phyloP scores from a whole-genome alignment of 306 rosid species.

The Geum urbanum region DNA sequence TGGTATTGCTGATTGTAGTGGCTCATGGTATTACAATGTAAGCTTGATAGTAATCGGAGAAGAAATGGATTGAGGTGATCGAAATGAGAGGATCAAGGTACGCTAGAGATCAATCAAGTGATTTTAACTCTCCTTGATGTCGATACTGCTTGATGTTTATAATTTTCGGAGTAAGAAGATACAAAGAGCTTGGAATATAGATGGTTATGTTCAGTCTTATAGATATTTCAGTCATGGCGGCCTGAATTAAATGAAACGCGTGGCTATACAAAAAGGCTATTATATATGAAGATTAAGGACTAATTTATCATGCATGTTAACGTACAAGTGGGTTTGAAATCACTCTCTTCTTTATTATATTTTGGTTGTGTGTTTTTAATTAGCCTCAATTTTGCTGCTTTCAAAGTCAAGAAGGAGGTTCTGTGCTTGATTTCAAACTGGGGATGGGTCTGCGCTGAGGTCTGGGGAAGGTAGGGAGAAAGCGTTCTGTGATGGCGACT shows the following conservation, averaged over 20 bases:
- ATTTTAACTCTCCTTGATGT: neutral
- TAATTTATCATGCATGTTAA: no score
- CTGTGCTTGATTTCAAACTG: conserved; percentile 13
- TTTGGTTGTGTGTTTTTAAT: neutral
- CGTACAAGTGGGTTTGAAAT: neutral
- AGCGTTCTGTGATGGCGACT: neutral
- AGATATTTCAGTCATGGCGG: conserved; percentile 15
- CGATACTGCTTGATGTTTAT: neutral
- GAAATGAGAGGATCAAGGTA: neutral
- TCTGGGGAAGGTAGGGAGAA: neutral
- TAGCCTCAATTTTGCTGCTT: neutral
- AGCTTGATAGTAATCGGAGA: neutral
- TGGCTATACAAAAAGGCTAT: no score
- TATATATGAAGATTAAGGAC: no score
- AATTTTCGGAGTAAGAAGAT: neutral
- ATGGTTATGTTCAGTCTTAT: neutral
- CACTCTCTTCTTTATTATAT: neutral
- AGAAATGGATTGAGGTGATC: neutral
- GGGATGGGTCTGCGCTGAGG: neutral
- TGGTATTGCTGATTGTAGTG: conserved; percentile 15
- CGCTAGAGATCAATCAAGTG: neutral
- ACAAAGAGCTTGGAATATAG: neutral
- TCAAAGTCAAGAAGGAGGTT: conserved; percentile 22
- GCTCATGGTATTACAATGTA: conserved; percentile 6
- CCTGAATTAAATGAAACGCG: neutral